Evolutionary conservation across 495 filamentous ascomycete genomes (phyloP), one percentile per base, ranked within the genome.

Genomic region (Peziza echinospora): DNA sequence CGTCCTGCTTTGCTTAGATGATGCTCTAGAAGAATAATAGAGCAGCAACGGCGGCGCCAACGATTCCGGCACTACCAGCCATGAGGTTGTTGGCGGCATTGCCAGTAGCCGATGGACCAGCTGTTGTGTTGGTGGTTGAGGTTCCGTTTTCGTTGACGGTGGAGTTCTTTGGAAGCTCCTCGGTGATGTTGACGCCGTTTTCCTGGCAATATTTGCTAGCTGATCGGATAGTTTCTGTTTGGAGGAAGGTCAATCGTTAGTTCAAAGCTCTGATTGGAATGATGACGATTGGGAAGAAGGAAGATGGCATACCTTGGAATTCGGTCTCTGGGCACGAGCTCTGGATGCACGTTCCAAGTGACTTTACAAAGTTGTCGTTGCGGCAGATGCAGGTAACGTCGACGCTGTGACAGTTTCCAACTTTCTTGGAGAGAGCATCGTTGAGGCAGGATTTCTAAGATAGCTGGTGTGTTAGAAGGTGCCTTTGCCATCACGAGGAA

Each of bases 321-420:
- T n/a, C n/a, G n/a, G n/a, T n/a, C n/a, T n/a, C n/a, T n/a, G n/a
- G n/a, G n/a, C n/a, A n/a, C n/a, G n/a, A n/a, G n/a, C n/a, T n/a
- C n/a, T n/a, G n/a, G n/a, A 91, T 65, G 58, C 84, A 92, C 65
- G 77, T 81, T 24, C 73, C 63, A 47, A 89, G 73, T 25, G 61
- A 51, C 26, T 41, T 52, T 48, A 92, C 66, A 65, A 82, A 81
- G 7, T 58, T 56, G 5, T 59, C 52, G 59, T 70, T 64, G 9
- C 49, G 53, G 64, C 84, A 91, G 54, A 86, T 82, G 59, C 84
- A 91, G 28, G 60, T 53, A 50, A 74, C 57, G 48, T 84, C 71
- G 42, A 69, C 1, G 30, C 3, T 5, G 30, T 37, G 2, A 6
- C 30, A 37, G 19, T 7, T 2, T 1, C 3, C 30, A 37, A 7